Evolutionary conservation across 371 early-diverging fungal species (phyloP).

Genomic region (Saksenaea vasiformis): DNA sequence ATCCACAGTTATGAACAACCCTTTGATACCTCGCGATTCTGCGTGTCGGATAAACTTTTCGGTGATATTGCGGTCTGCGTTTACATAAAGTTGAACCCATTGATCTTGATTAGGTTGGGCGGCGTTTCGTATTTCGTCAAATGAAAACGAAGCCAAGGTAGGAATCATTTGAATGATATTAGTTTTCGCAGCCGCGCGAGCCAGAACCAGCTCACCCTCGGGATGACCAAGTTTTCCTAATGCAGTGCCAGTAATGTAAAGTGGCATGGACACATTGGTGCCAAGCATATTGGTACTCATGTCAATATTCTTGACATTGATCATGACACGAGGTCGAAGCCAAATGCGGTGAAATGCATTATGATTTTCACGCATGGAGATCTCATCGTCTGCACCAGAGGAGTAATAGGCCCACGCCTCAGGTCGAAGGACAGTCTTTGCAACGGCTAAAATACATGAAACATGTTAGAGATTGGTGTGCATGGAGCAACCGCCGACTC

Average conservation of each 20-base stretch:
- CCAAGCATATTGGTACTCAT: conserved; percentile 67
- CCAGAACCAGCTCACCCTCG: conserved; percentile 72
- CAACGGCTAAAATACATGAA: conserved; percentile 43
- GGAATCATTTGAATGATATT: conserved; percentile 67
- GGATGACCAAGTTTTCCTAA: conserved; percentile 77
- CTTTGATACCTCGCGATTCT: conserved; percentile 78
- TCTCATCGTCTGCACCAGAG: conserved; percentile 82
- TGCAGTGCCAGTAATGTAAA: conserved; percentile 60
- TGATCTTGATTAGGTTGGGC: conserved; percentile 37
- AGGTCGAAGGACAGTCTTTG: conserved; percentile 49
- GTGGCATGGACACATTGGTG: conserved; percentile 50
- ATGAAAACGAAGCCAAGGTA: conserved; percentile 73
- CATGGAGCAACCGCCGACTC: not conserved
- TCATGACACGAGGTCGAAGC: conserved; percentile 74
- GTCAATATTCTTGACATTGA: conserved; percentile 67
- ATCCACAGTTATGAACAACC: conserved; percentile 90
- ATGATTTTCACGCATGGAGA: conserved; percentile 79
- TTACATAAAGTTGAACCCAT: conserved; percentile 95
- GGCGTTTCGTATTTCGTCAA: conserved; percentile 58
- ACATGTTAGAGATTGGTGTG: not conserved
- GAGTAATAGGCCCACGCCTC: conserved; percentile 87
- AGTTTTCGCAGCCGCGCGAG: conserved; percentile 54
- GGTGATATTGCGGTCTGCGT: conserved; percentile 73
- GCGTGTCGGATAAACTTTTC: conserved; percentile 74
- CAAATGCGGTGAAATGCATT: conserved; percentile 72